These are phyloP conservation scores for Crithidia bombi DNA, from an alignment of 208 protist species.

Conservation along the genomic window DNA sequence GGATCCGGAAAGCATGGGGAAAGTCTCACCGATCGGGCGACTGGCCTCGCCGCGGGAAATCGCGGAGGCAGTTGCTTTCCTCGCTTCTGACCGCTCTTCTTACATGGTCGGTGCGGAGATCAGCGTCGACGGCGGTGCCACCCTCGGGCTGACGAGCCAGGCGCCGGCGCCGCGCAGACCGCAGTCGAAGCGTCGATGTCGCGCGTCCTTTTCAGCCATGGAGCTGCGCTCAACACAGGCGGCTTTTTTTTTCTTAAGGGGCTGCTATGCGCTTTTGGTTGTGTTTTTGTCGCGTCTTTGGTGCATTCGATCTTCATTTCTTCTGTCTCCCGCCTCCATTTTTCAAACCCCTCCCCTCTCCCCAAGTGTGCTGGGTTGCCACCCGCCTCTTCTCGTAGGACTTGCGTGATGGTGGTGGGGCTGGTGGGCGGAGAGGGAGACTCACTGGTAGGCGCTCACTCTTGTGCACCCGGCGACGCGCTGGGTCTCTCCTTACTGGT, in stretches of 20 bases:
- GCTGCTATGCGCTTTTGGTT: not conserved
- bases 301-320: not conserved
- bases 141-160: not conserved
- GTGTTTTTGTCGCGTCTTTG: not conserved
- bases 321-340: too few species aligned
- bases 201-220: too few species aligned
- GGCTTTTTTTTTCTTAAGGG: not conserved
- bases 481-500: too few species aligned
- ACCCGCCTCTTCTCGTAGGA: too few species aligned
- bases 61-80: not conserved
- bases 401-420: too few species aligned
- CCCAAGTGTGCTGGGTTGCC: too few species aligned
- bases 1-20: not conserved
- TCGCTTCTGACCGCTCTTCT: not conserved
- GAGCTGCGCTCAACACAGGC: not conserved
- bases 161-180: not conserved
- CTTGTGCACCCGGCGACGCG: too few species aligned
- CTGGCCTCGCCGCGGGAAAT: not conserved
- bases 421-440: too few species aligned
- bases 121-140: not conserved
- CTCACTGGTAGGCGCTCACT: too few species aligned
- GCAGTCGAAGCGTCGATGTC: too few species aligned
- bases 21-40: not conserved
- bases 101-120: slow-evolving; percentile 8
- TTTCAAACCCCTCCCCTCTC: too few species aligned